phyloP scores from a whole-genome alignment of 176 grass and related monocot genomes.

The Tuctoria greenei region DNA sequence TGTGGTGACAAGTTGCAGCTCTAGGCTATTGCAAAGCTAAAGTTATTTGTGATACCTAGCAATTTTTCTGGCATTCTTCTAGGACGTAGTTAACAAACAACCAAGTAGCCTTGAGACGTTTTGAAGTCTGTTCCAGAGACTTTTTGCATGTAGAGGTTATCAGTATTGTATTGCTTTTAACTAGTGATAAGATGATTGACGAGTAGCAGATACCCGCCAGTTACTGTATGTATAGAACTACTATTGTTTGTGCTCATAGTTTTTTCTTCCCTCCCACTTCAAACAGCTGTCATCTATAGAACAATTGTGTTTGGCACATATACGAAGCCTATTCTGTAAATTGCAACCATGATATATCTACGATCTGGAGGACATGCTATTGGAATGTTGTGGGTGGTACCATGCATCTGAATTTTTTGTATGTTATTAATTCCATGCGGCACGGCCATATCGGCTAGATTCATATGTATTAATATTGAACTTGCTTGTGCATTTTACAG shows the following conservation, averaged over 20 bases:
- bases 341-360: too few species aligned
- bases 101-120: neutral
- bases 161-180: neutral
- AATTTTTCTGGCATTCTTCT: neutral
- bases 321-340: too few species aligned
- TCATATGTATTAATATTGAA: too few species aligned
- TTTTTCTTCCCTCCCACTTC: neutral
- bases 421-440: too few species aligned
- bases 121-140: neutral
- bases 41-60: neutral
- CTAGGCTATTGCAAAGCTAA: neutral
- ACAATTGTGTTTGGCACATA: too few species aligned
- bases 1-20: neutral
- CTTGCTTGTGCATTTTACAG: too few species aligned
- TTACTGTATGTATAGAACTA: neutral
- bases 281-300: too few species aligned
- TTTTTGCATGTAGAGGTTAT: neutral
- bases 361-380: too few species aligned
- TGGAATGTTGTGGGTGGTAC: too few species aligned
- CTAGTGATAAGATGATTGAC: neutral
- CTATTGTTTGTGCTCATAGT: neutral
- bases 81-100: neutral
- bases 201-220: neutral
- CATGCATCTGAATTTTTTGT: too few species aligned
- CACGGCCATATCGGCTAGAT: too few species aligned